phyloP scores from a whole-genome alignment of 2,329 filamentous ascomycete species.

The Berkeleyomyces basicola region DNA sequence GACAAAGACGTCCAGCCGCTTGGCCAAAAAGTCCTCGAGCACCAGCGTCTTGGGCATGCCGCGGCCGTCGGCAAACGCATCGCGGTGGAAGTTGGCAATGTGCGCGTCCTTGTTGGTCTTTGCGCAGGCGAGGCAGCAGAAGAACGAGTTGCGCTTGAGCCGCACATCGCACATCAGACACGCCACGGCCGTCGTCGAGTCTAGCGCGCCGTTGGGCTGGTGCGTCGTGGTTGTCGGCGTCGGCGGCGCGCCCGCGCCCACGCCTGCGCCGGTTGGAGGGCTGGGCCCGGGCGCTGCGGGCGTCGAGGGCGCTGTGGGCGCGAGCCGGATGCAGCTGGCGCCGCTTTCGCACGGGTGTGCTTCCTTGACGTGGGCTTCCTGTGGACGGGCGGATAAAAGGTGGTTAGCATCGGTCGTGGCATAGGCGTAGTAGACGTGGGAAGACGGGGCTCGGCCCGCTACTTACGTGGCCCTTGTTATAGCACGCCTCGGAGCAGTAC shows the following conservation, averaged over 20 bases:
- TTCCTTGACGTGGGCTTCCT: constrained; percentile 10
- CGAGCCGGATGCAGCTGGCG: constrained; percentile 9
- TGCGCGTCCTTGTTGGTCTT: constrained; percentile 13
- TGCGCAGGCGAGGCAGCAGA: constrained; percentile 13
- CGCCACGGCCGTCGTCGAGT: constrained; percentile 9
- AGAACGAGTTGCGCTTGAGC: constrained; percentile 12
- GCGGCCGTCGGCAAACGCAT: constrained; percentile 7
- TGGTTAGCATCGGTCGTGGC: background rate
- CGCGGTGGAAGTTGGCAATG: constrained; percentile 12
- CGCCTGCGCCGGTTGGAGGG: background rate
- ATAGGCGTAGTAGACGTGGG: background rate
- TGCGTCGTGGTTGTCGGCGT: background rate
- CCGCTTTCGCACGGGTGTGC: constrained; percentile 14
- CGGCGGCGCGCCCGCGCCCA: background rate
- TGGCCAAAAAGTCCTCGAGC: constrained; percentile 11
- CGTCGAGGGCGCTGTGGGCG: constrained; percentile 1
- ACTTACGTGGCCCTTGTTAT: constrained; percentile 27
- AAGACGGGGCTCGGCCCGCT: background rate
- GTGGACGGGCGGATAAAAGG: background rate
- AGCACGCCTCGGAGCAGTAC: constrained; percentile 30
- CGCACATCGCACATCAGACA: constrained; percentile 14
- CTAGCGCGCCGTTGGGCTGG: background rate
- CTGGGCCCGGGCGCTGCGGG: background rate
- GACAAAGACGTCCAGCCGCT: constrained; percentile 8
- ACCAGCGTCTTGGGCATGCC: constrained; percentile 13